These are phyloP conservation scores for Trichoderma breve DNA, from an alignment of 2,329 filamentous ascomycete genomes.

Conservation along the genomic window DNA sequence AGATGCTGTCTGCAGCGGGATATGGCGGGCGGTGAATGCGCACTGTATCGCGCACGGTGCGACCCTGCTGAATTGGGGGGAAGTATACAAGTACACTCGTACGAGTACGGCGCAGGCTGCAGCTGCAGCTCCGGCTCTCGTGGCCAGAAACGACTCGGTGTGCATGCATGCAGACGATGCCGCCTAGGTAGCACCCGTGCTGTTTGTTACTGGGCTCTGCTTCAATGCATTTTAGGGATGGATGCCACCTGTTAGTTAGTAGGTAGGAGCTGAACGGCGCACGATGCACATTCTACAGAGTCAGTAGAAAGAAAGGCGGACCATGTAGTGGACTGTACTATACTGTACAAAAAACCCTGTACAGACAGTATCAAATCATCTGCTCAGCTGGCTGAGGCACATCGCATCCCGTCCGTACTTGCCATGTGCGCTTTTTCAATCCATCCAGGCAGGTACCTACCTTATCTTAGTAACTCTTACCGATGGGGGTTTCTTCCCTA, in stretches of 20 bases:
- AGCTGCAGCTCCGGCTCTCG: background rate
- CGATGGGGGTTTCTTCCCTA: background rate
- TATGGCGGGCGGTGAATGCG: background rate
- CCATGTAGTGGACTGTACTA: background rate
- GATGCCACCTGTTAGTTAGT: background rate
- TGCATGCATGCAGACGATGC: background rate
- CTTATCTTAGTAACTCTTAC: background rate
- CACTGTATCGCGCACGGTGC: background rate
- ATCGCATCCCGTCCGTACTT: background rate
- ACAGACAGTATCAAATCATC: background rate
- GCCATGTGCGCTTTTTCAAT: background rate
- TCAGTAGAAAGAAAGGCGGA: background rate
- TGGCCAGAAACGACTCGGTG: background rate
- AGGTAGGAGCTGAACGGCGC: background rate
- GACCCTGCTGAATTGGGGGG: background rate
- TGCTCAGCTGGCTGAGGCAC: background rate
- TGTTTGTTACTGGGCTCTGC: background rate
- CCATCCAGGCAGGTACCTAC: background rate
- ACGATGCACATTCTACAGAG: background rate
- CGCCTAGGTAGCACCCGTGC: background rate
- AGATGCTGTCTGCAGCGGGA: background rate
- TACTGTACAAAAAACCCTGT: background rate
- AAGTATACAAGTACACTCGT: background rate
- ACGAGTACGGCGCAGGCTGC: background rate
- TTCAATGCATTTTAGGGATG: background rate